These are phyloP conservation scores for Arthrobotrys sphaeroides DNA, from an alignment of 2,329 filamentous ascomycete species.

Conservation along the genomic window DNA sequence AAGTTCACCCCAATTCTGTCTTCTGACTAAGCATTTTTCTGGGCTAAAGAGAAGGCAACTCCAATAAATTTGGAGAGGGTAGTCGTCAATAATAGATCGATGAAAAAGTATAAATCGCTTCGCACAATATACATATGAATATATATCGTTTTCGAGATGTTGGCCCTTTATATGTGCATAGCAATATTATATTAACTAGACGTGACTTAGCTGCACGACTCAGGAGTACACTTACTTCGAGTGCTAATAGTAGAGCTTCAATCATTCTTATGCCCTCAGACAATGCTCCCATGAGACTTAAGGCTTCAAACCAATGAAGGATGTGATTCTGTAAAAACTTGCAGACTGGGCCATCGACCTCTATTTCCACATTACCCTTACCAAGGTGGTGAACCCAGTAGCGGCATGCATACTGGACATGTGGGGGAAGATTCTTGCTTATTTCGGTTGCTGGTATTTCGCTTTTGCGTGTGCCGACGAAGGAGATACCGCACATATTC, in stretches of 20 bases:
- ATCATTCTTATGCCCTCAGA: background rate
- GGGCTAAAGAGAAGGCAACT: constrained; percentile 14
- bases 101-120: background rate
- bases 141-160: background rate
- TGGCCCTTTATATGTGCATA: no score
- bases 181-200: background rate
- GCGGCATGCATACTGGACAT: background rate
- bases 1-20: background rate
- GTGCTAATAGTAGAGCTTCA: background rate
- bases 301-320: constrained; percentile 6
- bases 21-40: constrained; percentile 2
- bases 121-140: background rate
- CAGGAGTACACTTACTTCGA: background rate
- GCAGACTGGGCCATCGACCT: background rate
- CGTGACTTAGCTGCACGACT: background rate
- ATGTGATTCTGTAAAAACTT: background rate
- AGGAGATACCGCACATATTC: background rate
- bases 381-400: background rate
- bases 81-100: background rate
- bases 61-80: constrained; percentile 6
- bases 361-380: background rate
- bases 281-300: background rate
- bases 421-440: background rate
- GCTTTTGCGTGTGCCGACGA: background rate
- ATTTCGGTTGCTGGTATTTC: background rate